A percentile compares a stretch with the other conserved stretches of the same genome.
Evolutionary conservation across 352 stramenopile species (phyloP).

Genomic region (Blastocystis sp.): DNA sequence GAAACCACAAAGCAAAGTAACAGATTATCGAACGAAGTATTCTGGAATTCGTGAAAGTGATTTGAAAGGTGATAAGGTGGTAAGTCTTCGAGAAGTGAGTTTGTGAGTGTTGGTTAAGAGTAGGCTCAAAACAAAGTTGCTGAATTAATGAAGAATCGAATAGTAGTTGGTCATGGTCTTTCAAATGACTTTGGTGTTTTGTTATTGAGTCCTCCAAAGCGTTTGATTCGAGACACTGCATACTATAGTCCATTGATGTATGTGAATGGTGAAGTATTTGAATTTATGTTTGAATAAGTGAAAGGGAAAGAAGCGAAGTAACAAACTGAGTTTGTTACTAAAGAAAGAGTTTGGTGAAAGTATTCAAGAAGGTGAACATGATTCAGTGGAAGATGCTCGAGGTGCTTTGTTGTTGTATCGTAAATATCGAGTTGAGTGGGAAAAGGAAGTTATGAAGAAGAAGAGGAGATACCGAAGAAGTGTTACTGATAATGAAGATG

Average conservation of each 20-base stretch:
- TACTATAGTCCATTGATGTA: conserved; percentile 71
- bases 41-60: conserved; percentile 71
- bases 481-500: too few relatives aligned
- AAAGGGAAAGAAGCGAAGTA: conserved; percentile 70
- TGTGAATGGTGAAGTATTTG: not conserved
- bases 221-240: conserved; percentile 73
- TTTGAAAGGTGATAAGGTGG: conserved; percentile 65
- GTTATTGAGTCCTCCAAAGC: conserved; percentile 72
- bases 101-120: not conserved
- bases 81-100: conserved; percentile 59
- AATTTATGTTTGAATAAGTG: conserved; percentile 60
- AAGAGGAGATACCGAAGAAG: not conserved
- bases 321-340: conserved; percentile 72
- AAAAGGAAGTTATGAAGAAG: not conserved
- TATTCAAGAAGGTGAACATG: conserved; percentile 73
- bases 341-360: conserved; percentile 68
- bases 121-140: conserved; percentile 67
- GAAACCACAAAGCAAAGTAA: conserved; percentile 71
- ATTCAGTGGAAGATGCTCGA: conserved; percentile 66
- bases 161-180: conserved; percentile 77
- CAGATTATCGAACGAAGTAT: conserved; percentile 76
- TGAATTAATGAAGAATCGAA: conserved; percentile 70
- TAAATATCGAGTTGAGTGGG: conserved; percentile 63
- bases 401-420: conserved; percentile 64
- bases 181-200: conserved; percentile 73